These are phyloP conservation scores for Coriolopsis trogii DNA, from an alignment of 1,284 basidiomycete species.

Conservation along the genomic window DNA sequence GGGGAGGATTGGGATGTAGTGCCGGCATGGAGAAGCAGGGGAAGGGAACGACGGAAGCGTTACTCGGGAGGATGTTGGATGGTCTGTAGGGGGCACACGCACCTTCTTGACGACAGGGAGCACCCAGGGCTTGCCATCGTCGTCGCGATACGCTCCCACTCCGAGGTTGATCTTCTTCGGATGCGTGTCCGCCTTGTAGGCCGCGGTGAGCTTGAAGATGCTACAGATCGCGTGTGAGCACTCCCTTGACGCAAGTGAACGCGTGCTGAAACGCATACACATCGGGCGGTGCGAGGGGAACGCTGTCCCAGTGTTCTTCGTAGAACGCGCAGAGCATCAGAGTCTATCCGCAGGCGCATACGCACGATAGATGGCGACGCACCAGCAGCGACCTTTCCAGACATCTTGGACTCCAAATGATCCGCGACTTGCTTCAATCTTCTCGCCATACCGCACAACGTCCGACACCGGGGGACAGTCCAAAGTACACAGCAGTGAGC, in stretches of 20 bases:
- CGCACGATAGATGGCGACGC: slow-evolving; percentile 18
- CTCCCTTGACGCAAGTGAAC: not conserved
- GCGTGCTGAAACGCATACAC: slow-evolving; percentile 38
- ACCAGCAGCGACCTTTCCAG: slow-evolving; percentile 47
- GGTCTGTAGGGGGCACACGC: too few relatives aligned
- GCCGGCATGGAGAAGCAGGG: not conserved
- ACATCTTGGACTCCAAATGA: slow-evolving; percentile 31
- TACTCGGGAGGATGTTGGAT: too few relatives aligned
- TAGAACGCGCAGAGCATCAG: too few relatives aligned
- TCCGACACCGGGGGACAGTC: too few relatives aligned
- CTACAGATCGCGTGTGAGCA: slow-evolving; percentile 41
- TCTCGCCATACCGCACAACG: slow-evolving; percentile 25
- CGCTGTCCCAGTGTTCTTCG: slow-evolving; percentile 29
- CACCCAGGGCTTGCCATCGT: slow-evolving; percentile 86
- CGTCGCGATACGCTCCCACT: slow-evolving; percentile 88
- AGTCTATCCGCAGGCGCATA: too few relatives aligned
- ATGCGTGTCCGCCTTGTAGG: slow-evolving; percentile 84
- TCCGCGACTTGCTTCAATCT: slow-evolving; percentile 33
- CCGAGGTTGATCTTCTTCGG: slow-evolving; percentile 91
- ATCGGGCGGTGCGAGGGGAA: slow-evolving; percentile 83
- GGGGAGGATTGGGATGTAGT: not conserved
- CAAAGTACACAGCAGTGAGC: slow-evolving; percentile 5
- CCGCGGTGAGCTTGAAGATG: slow-evolving; percentile 91
- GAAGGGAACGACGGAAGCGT: too few relatives aligned
- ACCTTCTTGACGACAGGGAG: slow-evolving; percentile 93